These are phyloP conservation scores for Haematococcus lacustris DNA, from an alignment of 139 green algal genomes.

Conservation along the genomic window DNA sequence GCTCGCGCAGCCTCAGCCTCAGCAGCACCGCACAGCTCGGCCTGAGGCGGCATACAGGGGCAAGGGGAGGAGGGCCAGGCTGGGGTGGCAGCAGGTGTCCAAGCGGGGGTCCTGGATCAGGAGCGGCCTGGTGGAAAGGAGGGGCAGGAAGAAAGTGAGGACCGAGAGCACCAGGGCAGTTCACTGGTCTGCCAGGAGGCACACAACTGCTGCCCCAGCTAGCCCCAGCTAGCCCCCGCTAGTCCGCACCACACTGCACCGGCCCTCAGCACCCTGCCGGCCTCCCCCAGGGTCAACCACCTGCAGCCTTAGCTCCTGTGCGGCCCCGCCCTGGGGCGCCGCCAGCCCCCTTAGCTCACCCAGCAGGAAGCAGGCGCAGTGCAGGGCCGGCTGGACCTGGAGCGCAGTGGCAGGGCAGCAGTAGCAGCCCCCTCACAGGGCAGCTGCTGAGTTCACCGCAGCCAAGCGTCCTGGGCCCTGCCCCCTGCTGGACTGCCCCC, in stretches of 20 bases:
- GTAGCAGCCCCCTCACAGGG: background rate
- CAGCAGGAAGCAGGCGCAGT: slow-evolving; percentile 46
- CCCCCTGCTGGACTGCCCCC: too few species aligned
- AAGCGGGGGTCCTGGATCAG: background rate
- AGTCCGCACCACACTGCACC: background rate
- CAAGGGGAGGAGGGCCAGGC: background rate
- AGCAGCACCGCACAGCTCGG: background rate
- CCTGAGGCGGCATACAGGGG: slow-evolving; percentile 1
- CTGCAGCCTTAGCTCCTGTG: slow-evolving; percentile 25
- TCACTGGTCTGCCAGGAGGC: slow-evolving; percentile 3
- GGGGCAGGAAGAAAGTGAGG: background rate
- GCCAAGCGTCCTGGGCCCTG: background rate
- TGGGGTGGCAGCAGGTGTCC: background rate
- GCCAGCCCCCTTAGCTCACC: slow-evolving; percentile 54
- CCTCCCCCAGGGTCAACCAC: slow-evolving; percentile 4
- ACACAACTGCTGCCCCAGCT: slow-evolving; percentile 25
- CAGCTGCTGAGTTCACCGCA: background rate
- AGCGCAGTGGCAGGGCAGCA: background rate
- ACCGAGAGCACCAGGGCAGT: background rate
- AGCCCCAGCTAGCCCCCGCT: background rate
- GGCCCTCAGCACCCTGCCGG: background rate
- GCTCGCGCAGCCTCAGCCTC: slow-evolving; percentile 34
- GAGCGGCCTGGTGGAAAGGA: background rate
- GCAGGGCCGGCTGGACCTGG: slow-evolving; percentile 24
- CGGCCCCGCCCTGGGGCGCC: slow-evolving; percentile 1